Base-by-base conservation (phyloP, 306 rosid genomes). In the Hippophae gyantsensis region DNA sequence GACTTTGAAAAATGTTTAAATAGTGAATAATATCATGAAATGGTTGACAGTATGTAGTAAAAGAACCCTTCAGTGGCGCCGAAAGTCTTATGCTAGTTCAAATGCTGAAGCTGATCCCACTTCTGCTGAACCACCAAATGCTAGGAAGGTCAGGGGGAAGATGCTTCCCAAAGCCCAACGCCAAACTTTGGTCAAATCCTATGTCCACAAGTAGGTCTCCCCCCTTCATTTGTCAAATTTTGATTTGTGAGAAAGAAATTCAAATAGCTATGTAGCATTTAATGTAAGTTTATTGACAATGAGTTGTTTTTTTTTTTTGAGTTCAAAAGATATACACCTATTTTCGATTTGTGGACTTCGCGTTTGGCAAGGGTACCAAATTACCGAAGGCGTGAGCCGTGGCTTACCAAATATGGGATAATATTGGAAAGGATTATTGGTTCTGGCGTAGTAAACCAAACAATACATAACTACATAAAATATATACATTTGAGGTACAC, bases 121-220 rank as follows among this genome's bases (percentile, higher is more conserved):
- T 49, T 13, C n/a, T 49, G 53, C 26, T 6, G 53, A 49, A 7
- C 23, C 53, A 49, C 53, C 53, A 14, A 13, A 6, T 49, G 9
- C 50, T 13, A 9, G 7, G 67, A 66, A 49, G 54, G 11, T 50
- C 13, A 48, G 27, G n/a, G 51, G 63, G 50, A 81, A 56, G 62
- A 79, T 43, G 74, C 54, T 75, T 74, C 25, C 82, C 0, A 84
- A 43, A 62, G 64, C 64, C 8, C 75, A 84, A 57, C 82, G 89
- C 49, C 65, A 43, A 73, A 79, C 77, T 46, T 38, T 82, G 70
- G 79, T 87, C 68, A 82, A 82, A 77, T 56, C 77, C 25, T 84
- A 71, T 67, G 92, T 87, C 53, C 57, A 68, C 67, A 74, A 80
- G 95, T 87, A 78, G 1, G 72, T 40, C 54, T 51, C 9, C 9